Percentiles rank a stretch among this genome's conserved stretches.
phyloP scores from a whole-genome alignment of 2,329 filamentous ascomycete genomes.

The Dactylonectria estremocensis region DNA sequence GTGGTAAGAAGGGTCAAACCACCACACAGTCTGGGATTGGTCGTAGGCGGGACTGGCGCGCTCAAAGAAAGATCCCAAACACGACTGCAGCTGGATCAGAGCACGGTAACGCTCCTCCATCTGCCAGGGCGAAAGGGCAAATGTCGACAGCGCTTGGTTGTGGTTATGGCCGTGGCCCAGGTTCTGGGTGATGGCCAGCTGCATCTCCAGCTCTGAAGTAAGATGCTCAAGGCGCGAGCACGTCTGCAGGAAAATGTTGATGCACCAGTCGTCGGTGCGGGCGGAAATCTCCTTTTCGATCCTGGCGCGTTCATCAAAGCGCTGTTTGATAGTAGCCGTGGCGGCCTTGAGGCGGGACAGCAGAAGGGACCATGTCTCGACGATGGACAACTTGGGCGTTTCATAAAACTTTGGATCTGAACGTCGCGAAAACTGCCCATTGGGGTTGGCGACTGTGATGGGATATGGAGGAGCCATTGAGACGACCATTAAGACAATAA shows the following conservation, averaged over 20 bases:
- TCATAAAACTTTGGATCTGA: slow-evolving; percentile 7
- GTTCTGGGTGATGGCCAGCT: slow-evolving; percentile 27
- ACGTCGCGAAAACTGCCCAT: slow-evolving; percentile 18
- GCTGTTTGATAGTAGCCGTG: slow-evolving; percentile 27
- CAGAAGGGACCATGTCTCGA: slow-evolving; percentile 22
- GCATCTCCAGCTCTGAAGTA: slow-evolving; percentile 31
- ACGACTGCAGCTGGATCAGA: slow-evolving; percentile 30
- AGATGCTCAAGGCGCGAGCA: slow-evolving; percentile 25
- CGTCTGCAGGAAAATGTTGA: slow-evolving; percentile 24
- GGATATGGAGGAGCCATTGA: slow-evolving; percentile 22
- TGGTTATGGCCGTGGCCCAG: slow-evolving; percentile 9
- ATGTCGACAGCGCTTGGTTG: slow-evolving; percentile 20
- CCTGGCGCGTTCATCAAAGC: slow-evolving; percentile 31
- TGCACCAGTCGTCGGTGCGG: slow-evolving; percentile 30
- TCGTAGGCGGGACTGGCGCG: slow-evolving; percentile 32
- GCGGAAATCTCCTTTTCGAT: slow-evolving; percentile 32
- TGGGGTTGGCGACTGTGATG: slow-evolving; percentile 4
- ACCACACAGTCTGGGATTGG: slow-evolving; percentile 32
- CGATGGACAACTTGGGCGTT: slow-evolving; percentile 24
- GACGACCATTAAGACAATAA: neutral
- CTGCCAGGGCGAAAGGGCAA: slow-evolving; percentile 28
- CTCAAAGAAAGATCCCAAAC: slow-evolving; percentile 31
- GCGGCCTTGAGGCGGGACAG: slow-evolving; percentile 20
- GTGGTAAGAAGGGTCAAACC: slow-evolving; percentile 33
- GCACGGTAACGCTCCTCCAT: slow-evolving; percentile 34